Evolutionary conservation across 1,284 basidiomycete species (phyloP), one percentile per base, ranked within the genome.

Genomic region (Puccinia novopanici): DNA sequence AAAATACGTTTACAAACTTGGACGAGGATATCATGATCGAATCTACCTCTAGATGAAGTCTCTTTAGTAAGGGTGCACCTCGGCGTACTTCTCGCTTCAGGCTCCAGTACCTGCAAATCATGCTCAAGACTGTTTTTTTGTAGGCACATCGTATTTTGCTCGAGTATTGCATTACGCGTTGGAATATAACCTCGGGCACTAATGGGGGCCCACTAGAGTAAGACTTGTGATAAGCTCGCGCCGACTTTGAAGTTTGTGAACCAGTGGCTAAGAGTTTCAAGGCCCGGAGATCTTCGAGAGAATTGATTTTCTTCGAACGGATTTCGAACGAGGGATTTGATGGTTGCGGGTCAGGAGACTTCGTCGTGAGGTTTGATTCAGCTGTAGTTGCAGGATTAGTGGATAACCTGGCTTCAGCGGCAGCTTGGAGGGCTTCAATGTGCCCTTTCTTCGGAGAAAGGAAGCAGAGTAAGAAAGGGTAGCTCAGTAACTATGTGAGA

Each of bases 21-120:
- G 45, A 59, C 10, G 24, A 30, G 24, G 34, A 40, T 27, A 45
- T 30, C 55, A 73, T 74, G 30, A n/a, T 59, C 13, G 30, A 19
- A 80, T 87, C 82, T 81, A 88, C 88, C 86, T 99, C 96, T 45
- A 99, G 88, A 87, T 99, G 95, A 75, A 99, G 86, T 71, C 97
- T 87, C 86, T 98, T 99, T 83, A 99, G 87, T 74, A 99, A 86
- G 1, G 96, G 95, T 2, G 97, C 97, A 2, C 97, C 97, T 59
- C 96, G 88, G 81, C 96, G 89, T 0, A 91, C 93, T 86, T 99
- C 95, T 6, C 96, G 88, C 86, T 99, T 98, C 86, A 99, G 86
- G 85, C 95, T 98, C 96, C 96, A 99, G 85, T 98, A 99, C 83
- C 91, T 90, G 83, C 93, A 95, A 50, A 96, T 88, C 84, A 91